phyloP scores from a whole-genome alignment of 1,284 basidiomycete species.

The Stereum hirsutum region DNA sequence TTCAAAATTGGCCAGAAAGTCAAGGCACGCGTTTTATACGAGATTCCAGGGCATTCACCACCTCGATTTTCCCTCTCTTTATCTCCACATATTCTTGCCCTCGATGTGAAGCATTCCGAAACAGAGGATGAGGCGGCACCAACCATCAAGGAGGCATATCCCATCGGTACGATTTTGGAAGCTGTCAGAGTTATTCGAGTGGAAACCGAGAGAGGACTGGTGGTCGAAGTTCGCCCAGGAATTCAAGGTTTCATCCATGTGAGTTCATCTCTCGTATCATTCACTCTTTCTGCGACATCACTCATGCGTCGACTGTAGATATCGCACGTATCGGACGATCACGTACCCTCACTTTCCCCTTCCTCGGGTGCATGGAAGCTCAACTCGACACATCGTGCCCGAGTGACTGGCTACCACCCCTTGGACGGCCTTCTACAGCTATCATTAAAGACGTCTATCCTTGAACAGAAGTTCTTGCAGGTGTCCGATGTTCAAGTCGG shows the following conservation, averaged over 20 bases:
- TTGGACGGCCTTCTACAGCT: constrained; percentile 89
- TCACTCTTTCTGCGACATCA: background rate
- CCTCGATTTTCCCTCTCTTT: constrained; percentile 79
- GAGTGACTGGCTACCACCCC: constrained; percentile 83
- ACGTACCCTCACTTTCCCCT: constrained; percentile 66
- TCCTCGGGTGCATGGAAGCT: constrained; percentile 74
- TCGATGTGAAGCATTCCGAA: constrained; percentile 33
- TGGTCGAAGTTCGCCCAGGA: constrained; percentile 56
- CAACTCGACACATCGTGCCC: constrained; percentile 75
- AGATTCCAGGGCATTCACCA: constrained; percentile 58
- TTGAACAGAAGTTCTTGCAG: constrained; percentile 85
- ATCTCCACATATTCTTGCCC: constrained; percentile 61
- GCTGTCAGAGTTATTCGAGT: constrained; percentile 65
- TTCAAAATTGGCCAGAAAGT: constrained; percentile 84
- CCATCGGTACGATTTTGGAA: constrained; percentile 68
- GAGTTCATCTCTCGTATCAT: constrained; percentile 19
- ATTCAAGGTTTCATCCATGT: constrained; percentile 84
- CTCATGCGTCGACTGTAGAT: constrained; percentile 43
- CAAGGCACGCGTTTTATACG: constrained; percentile 83
- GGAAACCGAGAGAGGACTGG: constrained; percentile 76
- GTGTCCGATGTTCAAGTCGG: constrained; percentile 82
- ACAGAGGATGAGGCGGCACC: constrained; percentile 18
- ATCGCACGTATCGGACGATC: constrained; percentile 90
- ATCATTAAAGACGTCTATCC: constrained; percentile 74
- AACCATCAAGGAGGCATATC: constrained; percentile 48